Percentiles rank a stretch among this genome's conserved stretches.
phyloP scores from a whole-genome alignment of 331 rosid species.

The Cydonia oblonga region DNA sequence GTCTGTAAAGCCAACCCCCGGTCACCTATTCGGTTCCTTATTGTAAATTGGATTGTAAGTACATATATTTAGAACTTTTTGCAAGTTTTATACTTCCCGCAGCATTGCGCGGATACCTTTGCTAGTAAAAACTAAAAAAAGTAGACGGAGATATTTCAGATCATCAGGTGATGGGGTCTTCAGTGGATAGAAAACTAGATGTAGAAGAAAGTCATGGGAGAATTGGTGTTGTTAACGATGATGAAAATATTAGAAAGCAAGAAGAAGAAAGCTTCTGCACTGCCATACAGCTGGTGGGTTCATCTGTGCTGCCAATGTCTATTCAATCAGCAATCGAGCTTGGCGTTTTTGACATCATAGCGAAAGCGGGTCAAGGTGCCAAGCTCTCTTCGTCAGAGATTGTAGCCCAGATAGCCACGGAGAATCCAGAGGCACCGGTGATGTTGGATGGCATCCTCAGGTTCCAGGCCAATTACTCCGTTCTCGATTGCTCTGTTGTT shows the following conservation, averaged over 20 bases:
- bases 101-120: too few species aligned
- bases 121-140: too few species aligned
- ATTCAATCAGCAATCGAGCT: not conserved
- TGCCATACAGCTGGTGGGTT: not conserved
- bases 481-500: not conserved
- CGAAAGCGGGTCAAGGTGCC: not conserved
- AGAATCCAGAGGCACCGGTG: not conserved
- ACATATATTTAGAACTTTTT: too few species aligned
- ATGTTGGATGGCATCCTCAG: not conserved
- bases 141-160: too few species aligned
- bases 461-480: not conserved
- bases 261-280: not conserved
- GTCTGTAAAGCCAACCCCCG: too few species aligned
- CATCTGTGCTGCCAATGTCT: not conserved
- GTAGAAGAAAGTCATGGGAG: not conserved
- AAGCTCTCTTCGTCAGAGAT: not conserved
- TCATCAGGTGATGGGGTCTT: too few species aligned
- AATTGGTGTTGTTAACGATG: not conserved
- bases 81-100: too few species aligned
- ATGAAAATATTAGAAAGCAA: not conserved
- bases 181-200: too few species aligned
- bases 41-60: too few species aligned
- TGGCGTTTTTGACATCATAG: not conserved
- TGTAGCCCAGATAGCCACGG: not conserved
- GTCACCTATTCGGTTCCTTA: too few species aligned